Percentiles rank a stretch among this genome's conserved stretches.
phyloP scores from a whole-genome alignment of 2,329 filamentous ascomycete genomes.

The Epichloe uncinata region DNA sequence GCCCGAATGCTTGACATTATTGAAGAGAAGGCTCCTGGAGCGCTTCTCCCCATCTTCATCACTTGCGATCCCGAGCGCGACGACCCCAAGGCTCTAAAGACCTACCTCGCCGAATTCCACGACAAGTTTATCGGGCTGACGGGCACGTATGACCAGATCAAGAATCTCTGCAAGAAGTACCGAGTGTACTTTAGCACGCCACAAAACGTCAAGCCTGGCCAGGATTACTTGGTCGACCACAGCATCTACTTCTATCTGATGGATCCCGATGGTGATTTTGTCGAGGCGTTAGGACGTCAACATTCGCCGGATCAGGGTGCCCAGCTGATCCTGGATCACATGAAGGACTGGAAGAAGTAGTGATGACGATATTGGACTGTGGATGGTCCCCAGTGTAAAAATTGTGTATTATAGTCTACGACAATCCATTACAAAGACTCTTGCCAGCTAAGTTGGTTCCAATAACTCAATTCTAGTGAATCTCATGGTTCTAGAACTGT shows the following conservation, averaged over 20 bases:
- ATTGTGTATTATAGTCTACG: background rate
- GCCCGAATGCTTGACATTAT: constrained; percentile 78
- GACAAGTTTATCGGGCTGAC: constrained; percentile 75
- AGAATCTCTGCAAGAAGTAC: constrained; percentile 88
- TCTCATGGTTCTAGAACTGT: background rate
- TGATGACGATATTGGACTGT: background rate
- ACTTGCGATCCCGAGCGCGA: constrained; percentile 92
- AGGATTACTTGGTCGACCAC: constrained; percentile 96
- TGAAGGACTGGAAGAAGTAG: constrained; percentile 42
- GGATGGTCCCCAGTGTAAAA: background rate
- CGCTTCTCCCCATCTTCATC: constrained; percentile 73
- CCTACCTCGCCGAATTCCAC: constrained; percentile 87
- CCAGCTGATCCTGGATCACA: constrained; percentile 72
- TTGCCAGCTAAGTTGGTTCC: background rate
- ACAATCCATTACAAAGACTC: background rate
- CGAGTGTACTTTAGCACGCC: constrained; percentile 96
- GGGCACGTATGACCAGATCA: constrained; percentile 86
- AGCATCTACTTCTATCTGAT: constrained; percentile 99
- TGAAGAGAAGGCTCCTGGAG: constrained; percentile 34
- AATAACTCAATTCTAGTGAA: background rate
- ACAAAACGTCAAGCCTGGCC: constrained; percentile 71
- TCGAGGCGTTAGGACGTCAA: constrained; percentile 89
- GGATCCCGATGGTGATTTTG: constrained; percentile 97
- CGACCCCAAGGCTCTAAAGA: constrained; percentile 68
- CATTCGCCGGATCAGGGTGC: constrained; percentile 82